A percentile compares a stretch with the other conserved stretches of the same genome.
Conservation (phyloP, 257 asterid species). For the Scutellaria galericulata region DNA sequence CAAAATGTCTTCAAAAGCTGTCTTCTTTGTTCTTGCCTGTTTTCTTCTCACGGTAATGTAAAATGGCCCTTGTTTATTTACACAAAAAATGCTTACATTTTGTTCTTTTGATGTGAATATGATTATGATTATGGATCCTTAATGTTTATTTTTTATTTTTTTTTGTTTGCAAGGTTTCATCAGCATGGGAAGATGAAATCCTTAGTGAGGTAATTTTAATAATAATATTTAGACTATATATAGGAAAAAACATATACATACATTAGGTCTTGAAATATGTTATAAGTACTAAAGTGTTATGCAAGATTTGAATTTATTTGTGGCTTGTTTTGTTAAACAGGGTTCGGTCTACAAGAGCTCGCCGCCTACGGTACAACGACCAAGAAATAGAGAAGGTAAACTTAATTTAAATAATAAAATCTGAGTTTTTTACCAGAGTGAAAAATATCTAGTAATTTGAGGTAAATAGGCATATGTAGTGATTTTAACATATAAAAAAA, state of each 20-base stretch:
- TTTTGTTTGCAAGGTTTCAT: constrained; percentile 34
- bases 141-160: no score
- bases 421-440: no score
- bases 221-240: not conserved
- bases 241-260: no score
- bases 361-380: constrained; percentile 39
- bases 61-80: not conserved
- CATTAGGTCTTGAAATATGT: no score
- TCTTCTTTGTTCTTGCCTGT: constrained; percentile 44
- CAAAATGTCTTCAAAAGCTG: constrained; percentile 47
- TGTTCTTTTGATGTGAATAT: not conserved
- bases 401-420: no score
- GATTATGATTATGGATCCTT: not conserved
- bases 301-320: not conserved
- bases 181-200: constrained; percentile 30
- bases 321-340: constrained; percentile 16
- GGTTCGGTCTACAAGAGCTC: constrained; percentile 25
- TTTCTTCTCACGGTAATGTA: constrained; percentile 47
- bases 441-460: no score
- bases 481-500: no score
- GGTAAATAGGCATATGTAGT: no score
- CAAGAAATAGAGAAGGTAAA: constrained; percentile 47
- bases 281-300: no score
- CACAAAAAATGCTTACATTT: not conserved
- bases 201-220: constrained; percentile 30